Conservation (phyloP, 1,284 basidiomycete genomes). For the Mycena sp. region DNA sequence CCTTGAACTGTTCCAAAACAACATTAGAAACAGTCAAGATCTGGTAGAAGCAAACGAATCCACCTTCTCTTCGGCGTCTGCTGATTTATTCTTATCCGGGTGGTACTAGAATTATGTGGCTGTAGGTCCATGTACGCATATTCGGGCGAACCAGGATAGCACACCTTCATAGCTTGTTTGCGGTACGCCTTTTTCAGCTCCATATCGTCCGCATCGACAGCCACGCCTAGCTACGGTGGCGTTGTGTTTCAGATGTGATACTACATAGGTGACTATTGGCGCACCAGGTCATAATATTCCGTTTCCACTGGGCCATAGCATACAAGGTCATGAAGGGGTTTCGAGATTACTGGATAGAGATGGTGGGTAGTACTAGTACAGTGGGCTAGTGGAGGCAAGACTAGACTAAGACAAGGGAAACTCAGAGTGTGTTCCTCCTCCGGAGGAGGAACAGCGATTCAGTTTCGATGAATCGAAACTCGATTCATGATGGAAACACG, state of each 20-base stretch:
- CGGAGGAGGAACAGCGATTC: no score
- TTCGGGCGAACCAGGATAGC: background rate
- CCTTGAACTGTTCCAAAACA: constrained; percentile 71
- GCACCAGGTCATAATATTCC: constrained; percentile 73
- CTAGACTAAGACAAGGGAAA: constrained; percentile 4
- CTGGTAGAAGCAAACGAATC: background rate
- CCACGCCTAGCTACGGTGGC: constrained; percentile 52
- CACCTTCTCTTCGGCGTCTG: constrained; percentile 84
- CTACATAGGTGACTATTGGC: constrained; percentile 29
- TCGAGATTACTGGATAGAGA: background rate
- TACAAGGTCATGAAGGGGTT: constrained; percentile 9
- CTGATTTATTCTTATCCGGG: constrained; percentile 91
- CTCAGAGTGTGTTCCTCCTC: no score
- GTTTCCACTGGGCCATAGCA: constrained; percentile 70
- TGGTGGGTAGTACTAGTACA: background rate
- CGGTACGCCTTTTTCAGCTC: constrained; percentile 96
- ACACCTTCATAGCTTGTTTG: constrained; percentile 93
- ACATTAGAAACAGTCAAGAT: no score
- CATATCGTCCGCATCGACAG: constrained; percentile 66
- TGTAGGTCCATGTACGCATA: background rate
- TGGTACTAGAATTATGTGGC: constrained; percentile 69
- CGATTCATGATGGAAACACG: no score
- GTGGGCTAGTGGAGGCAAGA: no score
- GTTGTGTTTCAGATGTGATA: background rate
- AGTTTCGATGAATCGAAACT: no score